Conservation (phyloP, 768 basidiomycete species). For the Cyclocybe aegerita region DNA sequence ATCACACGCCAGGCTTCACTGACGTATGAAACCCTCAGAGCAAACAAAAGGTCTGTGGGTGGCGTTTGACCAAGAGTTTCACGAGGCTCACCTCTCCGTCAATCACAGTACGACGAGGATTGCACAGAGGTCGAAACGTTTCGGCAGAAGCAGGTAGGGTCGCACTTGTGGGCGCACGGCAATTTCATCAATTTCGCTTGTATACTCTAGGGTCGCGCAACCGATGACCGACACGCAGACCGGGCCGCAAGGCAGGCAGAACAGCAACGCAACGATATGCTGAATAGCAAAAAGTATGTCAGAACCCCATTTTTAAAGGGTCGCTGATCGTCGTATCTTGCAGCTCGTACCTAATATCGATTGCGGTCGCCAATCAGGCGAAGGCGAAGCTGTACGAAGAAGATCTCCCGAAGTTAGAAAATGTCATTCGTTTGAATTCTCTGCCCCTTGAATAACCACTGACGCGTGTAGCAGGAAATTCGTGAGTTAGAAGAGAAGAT, state of each 20-base stretch:
- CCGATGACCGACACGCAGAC: slow-evolving; percentile 76
- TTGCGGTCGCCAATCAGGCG: slow-evolving; percentile 62
- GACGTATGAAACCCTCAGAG: slow-evolving; percentile 33
- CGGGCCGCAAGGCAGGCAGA: slow-evolving; percentile 73
- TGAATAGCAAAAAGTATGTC: slow-evolving; percentile 76
- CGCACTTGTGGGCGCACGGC: not conserved
- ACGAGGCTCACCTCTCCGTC: slow-evolving; percentile 4
- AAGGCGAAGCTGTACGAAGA: slow-evolving; percentile 73
- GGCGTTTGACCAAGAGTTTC: not conserved
- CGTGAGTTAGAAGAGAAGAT: slow-evolving; percentile 43
- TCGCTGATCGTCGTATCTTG: not conserved
- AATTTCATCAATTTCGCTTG: slow-evolving; percentile 1
- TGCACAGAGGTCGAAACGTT: slow-evolving; percentile 70
- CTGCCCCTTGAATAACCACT: slow-evolving; percentile 7
- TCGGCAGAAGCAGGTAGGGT: slow-evolving; percentile 75
- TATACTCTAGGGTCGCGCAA: slow-evolving; percentile 52
- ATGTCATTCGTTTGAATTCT: slow-evolving; percentile 48
- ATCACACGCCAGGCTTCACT: slow-evolving; percentile 1
- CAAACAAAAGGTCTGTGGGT: slow-evolving; percentile 56
- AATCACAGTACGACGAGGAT: slow-evolving; percentile 71
- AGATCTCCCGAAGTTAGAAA: slow-evolving; percentile 67
- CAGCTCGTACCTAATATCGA: slow-evolving; percentile 73
- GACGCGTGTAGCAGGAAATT: slow-evolving; percentile 49
- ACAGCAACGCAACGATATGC: slow-evolving; percentile 75
- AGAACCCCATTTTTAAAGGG: not conserved